These are phyloP conservation scores for Volvox carteri DNA, from an alignment of 163 green algal genomes.

Conservation along the genomic window DNA sequence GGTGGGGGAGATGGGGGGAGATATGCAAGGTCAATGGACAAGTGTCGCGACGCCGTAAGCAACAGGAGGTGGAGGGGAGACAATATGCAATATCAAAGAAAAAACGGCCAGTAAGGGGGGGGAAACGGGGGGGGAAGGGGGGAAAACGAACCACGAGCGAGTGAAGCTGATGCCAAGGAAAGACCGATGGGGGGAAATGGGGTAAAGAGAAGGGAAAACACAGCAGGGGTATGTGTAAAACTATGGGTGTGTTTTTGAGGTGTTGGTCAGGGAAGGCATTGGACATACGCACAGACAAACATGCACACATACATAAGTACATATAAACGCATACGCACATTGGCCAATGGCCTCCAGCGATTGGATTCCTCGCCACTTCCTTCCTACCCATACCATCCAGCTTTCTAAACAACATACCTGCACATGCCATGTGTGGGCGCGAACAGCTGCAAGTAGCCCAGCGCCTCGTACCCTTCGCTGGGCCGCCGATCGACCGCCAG, in stretches of 20 bases:
- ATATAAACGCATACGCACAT: too few relatives aligned
- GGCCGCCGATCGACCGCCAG: conserved; percentile 35
- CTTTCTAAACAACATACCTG: too few relatives aligned
- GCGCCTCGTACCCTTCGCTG: conserved; percentile 49
- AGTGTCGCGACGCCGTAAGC: too few relatives aligned
- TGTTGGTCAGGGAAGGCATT: too few relatives aligned
- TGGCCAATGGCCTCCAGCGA: too few relatives aligned
- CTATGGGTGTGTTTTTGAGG: too few relatives aligned
- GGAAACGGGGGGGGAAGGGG: neutral
- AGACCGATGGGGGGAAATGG: too few relatives aligned
- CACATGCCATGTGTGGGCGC: conserved; percentile 73
- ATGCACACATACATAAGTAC: neutral
- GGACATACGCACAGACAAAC: neutral
- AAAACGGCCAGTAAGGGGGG: neutral
- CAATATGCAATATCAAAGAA: neutral
- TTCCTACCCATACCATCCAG: too few relatives aligned
- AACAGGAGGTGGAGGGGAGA: neutral
- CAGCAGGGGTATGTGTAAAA: too few relatives aligned
- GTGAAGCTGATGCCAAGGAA: too few relatives aligned
- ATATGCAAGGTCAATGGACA: too few relatives aligned
- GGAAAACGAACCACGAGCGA: neutral
- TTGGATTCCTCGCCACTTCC: too few relatives aligned
- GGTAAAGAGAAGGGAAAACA: neutral
- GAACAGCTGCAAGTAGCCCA: conserved; percentile 80
- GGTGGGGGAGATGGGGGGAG: neutral